These are phyloP conservation scores for Allium sativum DNA, from an alignment of 106 monocot species.

Conservation along the genomic window DNA sequence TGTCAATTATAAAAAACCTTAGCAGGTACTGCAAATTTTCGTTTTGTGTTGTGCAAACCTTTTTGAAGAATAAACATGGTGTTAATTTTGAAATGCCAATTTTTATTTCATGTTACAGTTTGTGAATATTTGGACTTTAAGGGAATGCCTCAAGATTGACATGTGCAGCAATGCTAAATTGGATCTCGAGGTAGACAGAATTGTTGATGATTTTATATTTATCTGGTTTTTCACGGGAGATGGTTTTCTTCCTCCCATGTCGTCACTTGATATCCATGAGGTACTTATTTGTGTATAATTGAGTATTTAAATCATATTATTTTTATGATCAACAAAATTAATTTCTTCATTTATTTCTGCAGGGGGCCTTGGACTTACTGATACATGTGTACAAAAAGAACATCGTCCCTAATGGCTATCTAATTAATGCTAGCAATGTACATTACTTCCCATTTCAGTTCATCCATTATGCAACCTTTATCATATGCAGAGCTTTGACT, in stretches of 20 bases:
- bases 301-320: neutral
- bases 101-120: constrained; percentile 27
- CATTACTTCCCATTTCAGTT: too few species aligned
- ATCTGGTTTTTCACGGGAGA: constrained; percentile 54
- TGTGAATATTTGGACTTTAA: constrained; percentile 45
- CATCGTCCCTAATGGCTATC: constrained; percentile 34
- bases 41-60: neutral
- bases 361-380: constrained; percentile 33
- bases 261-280: constrained; percentile 43
- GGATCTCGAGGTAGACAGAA: neutral
- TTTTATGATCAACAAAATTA: too few species aligned
- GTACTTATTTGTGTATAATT: constrained; percentile 1
- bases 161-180: constrained; percentile 13
- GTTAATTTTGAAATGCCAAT: too few species aligned
- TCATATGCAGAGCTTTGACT: too few species aligned
- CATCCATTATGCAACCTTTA: too few species aligned
- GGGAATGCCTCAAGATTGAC: constrained; percentile 46
- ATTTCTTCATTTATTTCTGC: neutral
- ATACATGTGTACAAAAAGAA: constrained; percentile 37
- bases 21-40: constrained; percentile 15
- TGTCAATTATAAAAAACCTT: constrained; percentile 3
- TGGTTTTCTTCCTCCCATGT: constrained; percentile 52
- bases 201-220: constrained; percentile 20
- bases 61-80: neutral
- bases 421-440: constrained; percentile 31